These are phyloP conservation scores for Castanea sativa DNA, from an alignment of 306 rosid genomes.

Conservation along the genomic window DNA sequence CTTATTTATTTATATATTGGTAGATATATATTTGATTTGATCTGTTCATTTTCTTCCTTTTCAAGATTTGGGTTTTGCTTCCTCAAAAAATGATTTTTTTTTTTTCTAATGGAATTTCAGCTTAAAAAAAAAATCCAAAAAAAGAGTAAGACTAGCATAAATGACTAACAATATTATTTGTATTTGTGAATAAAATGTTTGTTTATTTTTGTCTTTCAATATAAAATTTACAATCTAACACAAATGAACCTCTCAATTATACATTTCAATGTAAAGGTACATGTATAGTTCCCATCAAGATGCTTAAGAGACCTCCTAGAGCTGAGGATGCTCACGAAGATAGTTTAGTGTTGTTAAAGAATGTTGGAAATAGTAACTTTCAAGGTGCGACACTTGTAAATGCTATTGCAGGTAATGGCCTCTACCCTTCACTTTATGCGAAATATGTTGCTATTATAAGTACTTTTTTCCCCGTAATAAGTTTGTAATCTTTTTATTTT, in stretches of 20 bases:
- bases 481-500: neutral
- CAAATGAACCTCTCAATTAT: neutral
- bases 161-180: neutral
- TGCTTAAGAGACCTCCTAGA: slow-evolving; percentile 19
- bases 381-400: slow-evolving; percentile 34
- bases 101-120: neutral
- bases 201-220: neutral
- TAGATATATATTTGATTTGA: too few species aligned
- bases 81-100: too few species aligned
- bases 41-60: too few species aligned
- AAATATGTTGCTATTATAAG: neutral
- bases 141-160: neutral
- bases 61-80: too few species aligned
- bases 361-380: slow-evolving; percentile 28
- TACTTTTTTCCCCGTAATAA: neutral
- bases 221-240: neutral
- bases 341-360: slow-evolving; percentile 28
- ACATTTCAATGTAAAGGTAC: slow-evolving; percentile 26
- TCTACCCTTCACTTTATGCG: neutral
- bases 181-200: neutral
- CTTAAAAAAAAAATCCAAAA: too few species aligned
- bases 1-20: too few species aligned
- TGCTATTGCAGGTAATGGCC: slow-evolving; percentile 52
- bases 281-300: slow-evolving; percentile 14
- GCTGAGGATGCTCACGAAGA: slow-evolving; percentile 26